Percentiles rank a stretch among this genome's conserved stretches.
phyloP scores from a whole-genome alignment of 2,329 filamentous ascomycete species.

The Epichloe gansuensis region DNA sequence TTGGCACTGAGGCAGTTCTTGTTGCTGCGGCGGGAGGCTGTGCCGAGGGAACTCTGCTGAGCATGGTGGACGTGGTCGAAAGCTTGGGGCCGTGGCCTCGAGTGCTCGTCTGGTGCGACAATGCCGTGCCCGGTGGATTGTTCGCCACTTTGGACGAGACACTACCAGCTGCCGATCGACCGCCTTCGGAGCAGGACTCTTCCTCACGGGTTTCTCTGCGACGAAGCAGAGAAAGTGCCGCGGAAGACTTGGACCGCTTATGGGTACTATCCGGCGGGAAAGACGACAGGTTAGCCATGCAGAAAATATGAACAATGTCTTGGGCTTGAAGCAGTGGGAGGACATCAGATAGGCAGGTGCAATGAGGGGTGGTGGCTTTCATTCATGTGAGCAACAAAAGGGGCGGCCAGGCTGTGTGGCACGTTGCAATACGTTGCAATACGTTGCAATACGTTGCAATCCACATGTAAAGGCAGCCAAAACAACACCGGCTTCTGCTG shows the following conservation, averaged over 20 bases:
- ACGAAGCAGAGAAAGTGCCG: conserved; percentile 41
- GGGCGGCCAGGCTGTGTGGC: neutral
- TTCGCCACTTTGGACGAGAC: conserved; percentile 20
- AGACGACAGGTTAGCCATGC: conserved; percentile 1
- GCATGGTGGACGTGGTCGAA: conserved; percentile 28
- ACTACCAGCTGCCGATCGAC: conserved; percentile 26
- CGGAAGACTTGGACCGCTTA: conserved; percentile 42
- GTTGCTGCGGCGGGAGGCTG: conserved; percentile 12
- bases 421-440: neutral
- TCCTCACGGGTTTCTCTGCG: conserved; percentile 38
- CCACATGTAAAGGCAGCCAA: neutral
- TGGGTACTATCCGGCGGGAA: conserved; percentile 19
- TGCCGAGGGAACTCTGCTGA: conserved; percentile 30
- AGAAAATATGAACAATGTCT: neutral
- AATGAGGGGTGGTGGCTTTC: neutral
- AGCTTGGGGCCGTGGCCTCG: conserved; percentile 35
- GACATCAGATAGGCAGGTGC: too few relatives aligned
- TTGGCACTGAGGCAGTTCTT: conserved; percentile 20
- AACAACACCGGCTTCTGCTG: neutral
- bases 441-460: neutral
- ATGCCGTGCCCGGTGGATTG: conserved; percentile 21
- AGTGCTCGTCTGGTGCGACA: conserved; percentile 23
- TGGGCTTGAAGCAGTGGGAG: neutral
- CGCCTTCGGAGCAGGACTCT: conserved; percentile 42
- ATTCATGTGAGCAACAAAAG: neutral